A percentile compares a stretch with the other conserved stretches of the same genome.
Conservation (phyloP, 164 flowering plant species). For the Piper betle region DNA sequence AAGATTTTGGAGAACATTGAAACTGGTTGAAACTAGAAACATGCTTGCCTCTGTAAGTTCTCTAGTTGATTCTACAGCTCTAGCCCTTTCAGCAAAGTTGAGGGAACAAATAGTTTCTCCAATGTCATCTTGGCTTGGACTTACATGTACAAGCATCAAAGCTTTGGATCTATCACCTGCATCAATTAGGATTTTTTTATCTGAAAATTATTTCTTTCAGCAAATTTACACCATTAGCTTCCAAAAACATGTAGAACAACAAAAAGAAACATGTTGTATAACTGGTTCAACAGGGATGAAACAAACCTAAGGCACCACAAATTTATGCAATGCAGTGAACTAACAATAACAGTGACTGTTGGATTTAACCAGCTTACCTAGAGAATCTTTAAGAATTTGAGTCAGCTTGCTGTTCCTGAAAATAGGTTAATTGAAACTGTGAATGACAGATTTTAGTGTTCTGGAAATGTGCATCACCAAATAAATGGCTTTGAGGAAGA, state of each 20-base stretch:
- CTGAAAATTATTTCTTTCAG: too few species aligned
- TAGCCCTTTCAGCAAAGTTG: constrained; percentile 59
- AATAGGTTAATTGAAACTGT: constrained; percentile 8
- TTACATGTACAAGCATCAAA: constrained; percentile 66
- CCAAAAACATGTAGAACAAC: not conserved
- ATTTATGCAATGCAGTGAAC: too few species aligned
- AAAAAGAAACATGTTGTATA: not conserved
- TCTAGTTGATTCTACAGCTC: constrained; percentile 39
- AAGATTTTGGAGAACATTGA: not conserved
- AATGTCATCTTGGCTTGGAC: constrained; percentile 55
- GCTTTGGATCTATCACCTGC: constrained; percentile 64
- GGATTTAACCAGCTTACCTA: constrained; percentile 29
- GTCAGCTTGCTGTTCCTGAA: constrained; percentile 87
- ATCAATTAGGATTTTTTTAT: not conserved
- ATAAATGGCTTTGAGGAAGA: not conserved
- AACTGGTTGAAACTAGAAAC: not conserved
- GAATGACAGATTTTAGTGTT: not conserved
- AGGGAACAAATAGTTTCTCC: constrained; percentile 61
- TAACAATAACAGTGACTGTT: not conserved
- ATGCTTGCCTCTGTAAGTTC: constrained; percentile 42
- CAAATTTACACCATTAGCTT: not conserved
- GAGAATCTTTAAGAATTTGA: constrained; percentile 68
- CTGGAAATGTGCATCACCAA: too few species aligned
- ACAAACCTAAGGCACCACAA: not conserved
- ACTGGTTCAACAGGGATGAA: not conserved